Base-by-base conservation (phyloP, 306 rosid genomes). In the Spatholobus suberectus region DNA sequence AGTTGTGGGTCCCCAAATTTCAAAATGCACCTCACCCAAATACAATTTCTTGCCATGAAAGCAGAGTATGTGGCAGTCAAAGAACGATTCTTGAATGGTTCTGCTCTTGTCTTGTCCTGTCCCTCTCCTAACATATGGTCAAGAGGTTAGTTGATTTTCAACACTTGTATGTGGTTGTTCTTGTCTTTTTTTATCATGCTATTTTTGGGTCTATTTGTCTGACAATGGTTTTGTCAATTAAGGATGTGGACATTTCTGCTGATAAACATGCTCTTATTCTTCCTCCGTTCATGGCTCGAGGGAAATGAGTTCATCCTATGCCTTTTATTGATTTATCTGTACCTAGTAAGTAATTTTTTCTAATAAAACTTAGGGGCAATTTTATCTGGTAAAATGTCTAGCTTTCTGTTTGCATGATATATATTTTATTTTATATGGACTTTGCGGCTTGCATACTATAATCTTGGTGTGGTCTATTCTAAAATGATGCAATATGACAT, bases 381-480 rank as follows among this genome's bases (percentile, higher is more conserved):
- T 17, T 14, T 6, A 14, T 2, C n/a, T n/a, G n/a, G n/a, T n/a
- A n/a, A n/a, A n/a, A n/a, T n/a, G n/a, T n/a, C n/a, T n/a, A n/a
- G n/a, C 76, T 52, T 40, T 81, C 47, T 20, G 40, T 81, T 35
- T 59, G 65, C 70, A 24, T 80, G n/a, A 24, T 62, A 14, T 29
- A 51, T 74, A 24, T 81, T 73, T 66, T 70, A 75, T 52, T 20
- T 79, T 43, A 41, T 58, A 34, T 82, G 49, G 73, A 52, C 79
- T 20, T 63, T 87, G 89, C 97, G 94, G 99, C 98, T 98, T 58
- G 99, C 98, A 8, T 96, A 92, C 83, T 96, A 96, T 84, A 96
- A 96, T 79, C 99, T 96, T 81, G 99, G 99, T 17, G 99, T 96
- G 86, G 97, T 96, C 71, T 96, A 94, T 89, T 96, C 99, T 57